Base-by-base conservation (phyloP, 306 rosid species). In the Cucumis cinereus region DNA sequence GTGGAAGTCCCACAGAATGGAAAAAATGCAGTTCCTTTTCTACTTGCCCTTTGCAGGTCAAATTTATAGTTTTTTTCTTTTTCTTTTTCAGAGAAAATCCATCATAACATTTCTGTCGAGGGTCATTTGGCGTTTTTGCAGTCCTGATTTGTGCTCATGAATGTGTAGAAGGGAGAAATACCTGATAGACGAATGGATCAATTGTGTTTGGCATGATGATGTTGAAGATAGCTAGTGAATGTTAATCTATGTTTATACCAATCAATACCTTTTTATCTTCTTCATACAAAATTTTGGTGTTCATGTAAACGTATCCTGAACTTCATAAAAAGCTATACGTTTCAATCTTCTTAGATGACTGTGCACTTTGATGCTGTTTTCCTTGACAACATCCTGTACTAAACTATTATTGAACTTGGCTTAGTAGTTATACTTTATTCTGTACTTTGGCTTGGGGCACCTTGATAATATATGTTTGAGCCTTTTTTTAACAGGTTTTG, bases 401-500 rank as follows among this genome's bases (percentile, higher is more conserved):
- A 67, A 41, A 40, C 54, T 41, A 13, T 41, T 30, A 36, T 41
- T 22, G 74, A 7, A 43, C 24, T 66, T n/a, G 22, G 26, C 0
- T 38, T 7, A 4, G 52, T 38, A 66, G 17, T 17, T 36, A 64
- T 64, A 64, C 47, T 64, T 36, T 8, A 69, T 49, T 40, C 16
- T 6, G 43, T 6, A 50, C 7, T 16, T 74, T 74, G 77, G 30
- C 77, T 40, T 5, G n/a, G 22, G 3, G 3, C 6, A 12, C 55
- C 41, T 40, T 49, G 56, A 76, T 58, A 23, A 10, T 52, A 10
- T 52, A 49, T 60, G 19, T 45, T 20, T 41, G 40, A 7, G 17
- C 26, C 15, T 56, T 19, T n/a, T 64, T 30, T 30, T 59, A 11
- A 45, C 77, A 93, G 98, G 87, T 86, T 86, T 71, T 89, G 90